Conservation (phyloP, 805 yeast species). For the Metschnikowia orientalis region DNA sequence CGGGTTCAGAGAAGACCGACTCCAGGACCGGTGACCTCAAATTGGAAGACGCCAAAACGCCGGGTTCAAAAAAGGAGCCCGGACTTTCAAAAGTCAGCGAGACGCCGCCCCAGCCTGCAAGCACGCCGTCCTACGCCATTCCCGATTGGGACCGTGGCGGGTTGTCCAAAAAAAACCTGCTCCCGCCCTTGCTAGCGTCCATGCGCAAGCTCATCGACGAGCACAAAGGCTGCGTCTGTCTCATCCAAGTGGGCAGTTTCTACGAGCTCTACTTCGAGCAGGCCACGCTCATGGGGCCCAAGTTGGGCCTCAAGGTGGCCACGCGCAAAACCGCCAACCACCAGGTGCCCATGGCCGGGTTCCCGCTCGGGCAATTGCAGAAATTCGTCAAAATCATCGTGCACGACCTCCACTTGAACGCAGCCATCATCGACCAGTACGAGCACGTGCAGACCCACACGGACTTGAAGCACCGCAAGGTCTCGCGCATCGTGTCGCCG, state of each 20-base stretch:
- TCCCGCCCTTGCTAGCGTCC: conserved; percentile 35
- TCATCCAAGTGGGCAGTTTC: conserved; percentile 81
- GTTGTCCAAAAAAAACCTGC: conserved; percentile 23
- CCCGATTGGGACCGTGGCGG: conserved; percentile 45
- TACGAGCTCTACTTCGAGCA: conserved; percentile 88
- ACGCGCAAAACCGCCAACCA: conserved; percentile 42
- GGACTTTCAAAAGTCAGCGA: no score
- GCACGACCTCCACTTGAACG: conserved; percentile 62
- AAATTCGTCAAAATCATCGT: conserved; percentile 73
- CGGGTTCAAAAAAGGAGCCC: no score
- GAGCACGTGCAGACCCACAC: conserved; percentile 19
- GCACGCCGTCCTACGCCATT: no score
- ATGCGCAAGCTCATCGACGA: conserved; percentile 29
- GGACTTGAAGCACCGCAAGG: conserved; percentile 56
- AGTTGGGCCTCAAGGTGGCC: conserved; percentile 70
- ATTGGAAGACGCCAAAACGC: no score
- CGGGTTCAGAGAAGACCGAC: no score
- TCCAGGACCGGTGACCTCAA: no score
- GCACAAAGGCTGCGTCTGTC: conserved; percentile 38
- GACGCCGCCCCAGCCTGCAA: no score
- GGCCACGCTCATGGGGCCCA: conserved; percentile 68
- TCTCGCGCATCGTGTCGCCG: conserved; percentile 80
- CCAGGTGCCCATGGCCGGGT: conserved; percentile 81
- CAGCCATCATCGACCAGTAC: conserved; percentile 76
- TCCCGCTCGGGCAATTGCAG: conserved; percentile 68